Evolutionary conservation across 2,329 filamentous ascomycete species (phyloP).

Genomic region (Microdochium paspali): DNA sequence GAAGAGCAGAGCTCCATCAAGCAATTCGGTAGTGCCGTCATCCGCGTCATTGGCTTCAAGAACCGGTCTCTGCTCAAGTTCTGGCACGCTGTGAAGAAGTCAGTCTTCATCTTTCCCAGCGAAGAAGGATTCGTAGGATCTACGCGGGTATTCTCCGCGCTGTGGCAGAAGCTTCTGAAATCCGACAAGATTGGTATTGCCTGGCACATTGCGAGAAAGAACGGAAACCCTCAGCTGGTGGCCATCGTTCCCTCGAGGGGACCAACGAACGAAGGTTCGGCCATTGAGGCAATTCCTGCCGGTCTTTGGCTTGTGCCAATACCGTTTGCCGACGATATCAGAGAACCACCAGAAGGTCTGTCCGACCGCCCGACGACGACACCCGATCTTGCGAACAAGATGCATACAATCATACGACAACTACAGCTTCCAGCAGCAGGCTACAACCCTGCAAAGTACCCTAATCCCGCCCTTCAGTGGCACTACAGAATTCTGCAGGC

Average conservation of each 20-base stretch:
- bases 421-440: slow-evolving; percentile 77
- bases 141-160: slow-evolving; percentile 81
- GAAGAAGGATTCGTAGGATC: slow-evolving; percentile 87
- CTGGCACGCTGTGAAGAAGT: slow-evolving; percentile 80
- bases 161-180: slow-evolving; percentile 78
- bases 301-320: slow-evolving; percentile 85
- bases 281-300: slow-evolving; percentile 63
- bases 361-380: slow-evolving; percentile 44
- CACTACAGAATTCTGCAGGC: slow-evolving; percentile 93
- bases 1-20: slow-evolving; percentile 75
- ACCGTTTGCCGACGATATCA: slow-evolving; percentile 82
- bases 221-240: slow-evolving; percentile 69
- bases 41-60: slow-evolving; percentile 93
- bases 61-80: slow-evolving; percentile 61
- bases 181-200: slow-evolving; percentile 75
- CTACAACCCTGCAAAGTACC: slow-evolving; percentile 81
- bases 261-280: slow-evolving; percentile 52
- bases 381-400: slow-evolving; percentile 65
- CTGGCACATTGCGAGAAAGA: slow-evolving; percentile 80
- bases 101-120: slow-evolving; percentile 87
- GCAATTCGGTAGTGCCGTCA: slow-evolving; percentile 71
- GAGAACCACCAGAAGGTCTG: slow-evolving; percentile 58
- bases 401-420: slow-evolving; percentile 76
- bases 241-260: slow-evolving; percentile 72
- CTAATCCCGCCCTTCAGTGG: slow-evolving; percentile 91